Evolutionary conservation across 2,329 filamentous ascomycete genomes (phyloP), one percentile per base, ranked within the genome.

Genomic region (Fusarium humuli): DNA sequence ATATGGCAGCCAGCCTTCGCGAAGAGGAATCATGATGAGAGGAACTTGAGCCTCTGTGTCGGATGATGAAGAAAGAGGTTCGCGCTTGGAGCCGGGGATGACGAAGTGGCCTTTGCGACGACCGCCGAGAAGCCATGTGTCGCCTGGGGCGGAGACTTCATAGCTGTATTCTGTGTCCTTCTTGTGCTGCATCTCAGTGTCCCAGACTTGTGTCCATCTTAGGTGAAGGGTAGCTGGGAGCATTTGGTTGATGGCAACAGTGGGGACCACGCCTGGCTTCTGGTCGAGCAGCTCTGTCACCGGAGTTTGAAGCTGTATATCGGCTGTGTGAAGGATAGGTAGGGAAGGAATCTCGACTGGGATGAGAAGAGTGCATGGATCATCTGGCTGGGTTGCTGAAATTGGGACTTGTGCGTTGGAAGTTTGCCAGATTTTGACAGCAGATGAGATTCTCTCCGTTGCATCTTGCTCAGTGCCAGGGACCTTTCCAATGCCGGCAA

Each of bases 291-390:
- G 18, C 29, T 75, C 68, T 2, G 77, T 79, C 57, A 76, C 73
- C 58, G 76, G 79, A 75, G 73, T 75, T 62, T 84, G 81, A 3
- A 93, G 79, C 29, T 83, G 82, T 29, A 95, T 85, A 55, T 92
- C 89, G 5, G 92, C 91, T 0, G 92, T 97, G 79, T 97, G 92
- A 1, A 98, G 88, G 22, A 97, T 88, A 49, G 93, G 89, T 3
- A 97, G 85, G 2, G 91, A 90, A 0, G 95, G 95, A 2, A 99
- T 89, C 62, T 97, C 94, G 16, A 99, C 94, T 0, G 94, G 93
- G 56, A 99, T 97, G 30, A 92, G 84, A 72, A 99, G 94, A 14
- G 89, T 90, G 86, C 86, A 66, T 79, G 84, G 70, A 22, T 86
- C 82, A 7, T 69, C 66, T 2, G 58, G 56, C 8, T 73, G 62